Conservation (phyloP, 108 stramenopile genomes). For the Stephanodiscus minutulus region DNA sequence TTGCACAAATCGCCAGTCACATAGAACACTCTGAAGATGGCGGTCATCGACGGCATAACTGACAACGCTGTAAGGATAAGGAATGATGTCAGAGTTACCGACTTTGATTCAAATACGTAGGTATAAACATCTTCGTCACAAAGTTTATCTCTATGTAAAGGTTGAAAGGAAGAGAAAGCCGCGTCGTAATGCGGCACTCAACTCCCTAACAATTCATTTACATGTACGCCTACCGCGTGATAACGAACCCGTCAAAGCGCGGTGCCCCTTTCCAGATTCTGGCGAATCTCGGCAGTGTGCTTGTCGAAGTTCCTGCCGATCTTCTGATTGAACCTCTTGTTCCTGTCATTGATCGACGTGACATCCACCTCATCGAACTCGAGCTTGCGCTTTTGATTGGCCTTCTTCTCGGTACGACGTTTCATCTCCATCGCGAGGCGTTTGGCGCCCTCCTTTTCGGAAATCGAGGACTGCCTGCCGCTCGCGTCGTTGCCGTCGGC, state of each 20-base stretch:
- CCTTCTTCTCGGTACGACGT: conserved; percentile 74
- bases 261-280: conserved; percentile 91
- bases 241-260: conserved; percentile 59
- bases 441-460: conserved; percentile 76
- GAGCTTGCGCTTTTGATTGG: conserved; percentile 61
- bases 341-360: conserved; percentile 83
- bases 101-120: too few relatives aligned
- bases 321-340: conserved; percentile 90
- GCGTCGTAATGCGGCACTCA: too few relatives aligned
- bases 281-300: conserved; percentile 86
- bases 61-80: too few relatives aligned
- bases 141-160: too few relatives aligned
- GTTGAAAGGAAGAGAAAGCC: too few relatives aligned
- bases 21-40: too few relatives aligned
- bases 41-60: too few relatives aligned
- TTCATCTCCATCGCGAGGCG: conserved; percentile 82
- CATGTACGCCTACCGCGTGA: not conserved
- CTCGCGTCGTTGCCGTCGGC: not conserved
- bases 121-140: too few relatives aligned
- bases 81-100: too few relatives aligned
- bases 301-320: conserved; percentile 83
- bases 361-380: conserved; percentile 82
- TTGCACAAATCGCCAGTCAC: too few relatives aligned
- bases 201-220: too few relatives aligned
- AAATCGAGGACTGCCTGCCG: conserved; percentile 16